Conservation (phyloP, 2,329 filamentous ascomycete species). For the Xylogone sp. region DNA sequence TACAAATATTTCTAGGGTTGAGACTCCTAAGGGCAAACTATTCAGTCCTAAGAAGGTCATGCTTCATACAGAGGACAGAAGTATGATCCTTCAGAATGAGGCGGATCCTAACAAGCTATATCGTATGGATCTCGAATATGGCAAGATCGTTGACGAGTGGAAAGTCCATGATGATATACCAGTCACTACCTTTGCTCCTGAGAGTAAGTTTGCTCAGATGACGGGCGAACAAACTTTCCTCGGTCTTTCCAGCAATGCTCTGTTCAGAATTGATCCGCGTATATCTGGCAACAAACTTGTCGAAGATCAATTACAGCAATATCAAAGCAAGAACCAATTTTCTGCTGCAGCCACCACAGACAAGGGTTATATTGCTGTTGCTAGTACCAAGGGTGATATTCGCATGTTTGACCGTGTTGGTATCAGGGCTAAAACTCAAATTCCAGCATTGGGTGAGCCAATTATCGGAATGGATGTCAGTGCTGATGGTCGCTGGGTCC, state of each 20-base stretch:
- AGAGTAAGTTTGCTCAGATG: constrained; percentile 98
- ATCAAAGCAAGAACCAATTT: constrained; percentile 95
- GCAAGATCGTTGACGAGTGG: constrained; percentile 98
- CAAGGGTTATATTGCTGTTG: constrained; percentile 94
- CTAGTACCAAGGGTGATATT: constrained; percentile 96
- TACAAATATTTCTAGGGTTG: constrained; percentile 94
- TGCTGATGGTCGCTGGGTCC: constrained; percentile 91
- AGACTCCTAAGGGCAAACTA: constrained; percentile 78
- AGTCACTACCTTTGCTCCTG: constrained; percentile 86
- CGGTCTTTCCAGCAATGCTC: constrained; percentile 85
- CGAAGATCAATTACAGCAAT: constrained; percentile 90
- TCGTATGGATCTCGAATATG: constrained; percentile 96
- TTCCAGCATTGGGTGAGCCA: constrained; percentile 89
- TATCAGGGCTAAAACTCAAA: constrained; percentile 95
- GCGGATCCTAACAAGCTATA: constrained; percentile 86
- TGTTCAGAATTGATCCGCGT: constrained; percentile 92
- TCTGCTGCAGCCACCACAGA: constrained; percentile 91
- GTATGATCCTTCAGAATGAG: constrained; percentile 30
- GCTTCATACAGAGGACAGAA: constrained; percentile 31
- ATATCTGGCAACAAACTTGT: constrained; percentile 88
- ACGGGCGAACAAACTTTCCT: constrained; percentile 93
- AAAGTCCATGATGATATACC: constrained; percentile 96
- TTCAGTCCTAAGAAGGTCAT: constrained; percentile 78
- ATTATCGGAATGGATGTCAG: constrained; percentile 95
- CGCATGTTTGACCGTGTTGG: constrained; percentile 94